phyloP scores from a whole-genome alignment of 371 early-diverging fungal genomes.

The Mucor sp. region DNA sequence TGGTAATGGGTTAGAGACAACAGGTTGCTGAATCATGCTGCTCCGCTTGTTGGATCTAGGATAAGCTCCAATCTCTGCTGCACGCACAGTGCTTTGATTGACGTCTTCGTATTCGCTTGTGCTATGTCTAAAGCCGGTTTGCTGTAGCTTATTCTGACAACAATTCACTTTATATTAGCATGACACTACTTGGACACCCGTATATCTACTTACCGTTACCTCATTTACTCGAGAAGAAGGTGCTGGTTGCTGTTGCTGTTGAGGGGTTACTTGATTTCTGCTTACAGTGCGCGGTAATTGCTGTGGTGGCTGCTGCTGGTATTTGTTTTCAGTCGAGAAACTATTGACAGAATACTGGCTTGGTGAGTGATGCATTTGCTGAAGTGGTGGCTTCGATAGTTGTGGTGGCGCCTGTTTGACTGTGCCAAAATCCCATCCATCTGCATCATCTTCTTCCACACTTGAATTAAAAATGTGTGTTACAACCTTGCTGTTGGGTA shows the following conservation, averaged over 20 bases:
- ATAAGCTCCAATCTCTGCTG: constrained; percentile 22
- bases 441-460: constrained; percentile 35
- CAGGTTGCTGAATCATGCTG: constrained; percentile 19
- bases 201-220: constrained; percentile 22
- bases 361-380: constrained; percentile 14
- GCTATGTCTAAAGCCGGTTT: constrained; percentile 22
- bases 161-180: background rate
- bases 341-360: constrained; percentile 35
- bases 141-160: constrained; percentile 20
- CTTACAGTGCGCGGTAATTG: constrained; percentile 20
- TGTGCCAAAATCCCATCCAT: constrained; percentile 62
- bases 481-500: background rate
- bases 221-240: constrained; percentile 23
- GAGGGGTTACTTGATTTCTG: constrained; percentile 25
- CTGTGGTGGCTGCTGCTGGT: constrained; percentile 4
- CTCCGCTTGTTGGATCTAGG: constrained; percentile 13
- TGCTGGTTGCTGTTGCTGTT: constrained; percentile 8
- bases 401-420: constrained; percentile 45
- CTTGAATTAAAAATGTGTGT: constrained; percentile 23
- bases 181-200: background rate
- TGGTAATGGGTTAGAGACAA: constrained; percentile 21
- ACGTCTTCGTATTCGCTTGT: constrained; percentile 27
- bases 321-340: constrained; percentile 10
- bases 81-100: constrained; percentile 43
- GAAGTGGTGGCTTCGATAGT: constrained; percentile 26